phyloP scores from a whole-genome alignment of 2,329 filamentous ascomycete genomes.

The Magnaporthiopsis incrustans region DNA sequence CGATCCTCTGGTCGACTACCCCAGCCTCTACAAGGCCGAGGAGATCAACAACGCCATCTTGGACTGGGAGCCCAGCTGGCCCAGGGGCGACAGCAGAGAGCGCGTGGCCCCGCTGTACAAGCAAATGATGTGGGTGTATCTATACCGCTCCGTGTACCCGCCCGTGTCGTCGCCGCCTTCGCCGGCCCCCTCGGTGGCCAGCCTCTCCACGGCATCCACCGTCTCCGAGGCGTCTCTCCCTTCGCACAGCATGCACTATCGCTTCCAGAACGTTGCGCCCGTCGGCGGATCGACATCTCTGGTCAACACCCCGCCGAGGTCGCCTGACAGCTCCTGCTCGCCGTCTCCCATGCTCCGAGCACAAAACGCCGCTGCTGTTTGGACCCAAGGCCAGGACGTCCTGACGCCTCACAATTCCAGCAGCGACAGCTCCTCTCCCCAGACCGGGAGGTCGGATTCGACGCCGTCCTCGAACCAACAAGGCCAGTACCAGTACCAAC shows the following conservation, averaged over 20 bases:
- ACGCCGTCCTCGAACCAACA: neutral
- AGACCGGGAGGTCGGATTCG: too few relatives aligned
- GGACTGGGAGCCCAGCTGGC: conserved; percentile 62
- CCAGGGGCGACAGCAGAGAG: conserved; percentile 47
- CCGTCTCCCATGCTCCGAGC: conserved; percentile 21
- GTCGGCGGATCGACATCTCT: conserved; percentile 8
- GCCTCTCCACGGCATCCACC: conserved; percentile 12
- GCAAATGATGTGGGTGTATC: conserved; percentile 59
- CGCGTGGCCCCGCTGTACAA: conserved; percentile 52
- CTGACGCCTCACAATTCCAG: conserved; percentile 8
- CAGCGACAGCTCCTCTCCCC: conserved; percentile 6
- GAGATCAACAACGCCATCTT: conserved; percentile 69
- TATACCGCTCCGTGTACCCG: conserved; percentile 53
- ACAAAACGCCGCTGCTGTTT: neutral
- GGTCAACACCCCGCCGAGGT: conserved; percentile 20
- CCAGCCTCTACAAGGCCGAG: conserved; percentile 62
- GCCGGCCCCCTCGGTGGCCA: conserved; percentile 23
- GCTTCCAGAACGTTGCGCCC: conserved; percentile 12
- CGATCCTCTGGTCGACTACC: conserved; percentile 66
- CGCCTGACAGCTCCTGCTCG: conserved; percentile 23
- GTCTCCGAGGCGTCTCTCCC: neutral
- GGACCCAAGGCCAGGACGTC: neutral
- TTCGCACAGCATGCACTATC: too few relatives aligned
- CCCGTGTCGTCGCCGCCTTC: conserved; percentile 28
- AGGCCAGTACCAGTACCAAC: neutral